Conservation (phyloP, 805 yeast species). For the Yarrowia osloensis region DNA sequence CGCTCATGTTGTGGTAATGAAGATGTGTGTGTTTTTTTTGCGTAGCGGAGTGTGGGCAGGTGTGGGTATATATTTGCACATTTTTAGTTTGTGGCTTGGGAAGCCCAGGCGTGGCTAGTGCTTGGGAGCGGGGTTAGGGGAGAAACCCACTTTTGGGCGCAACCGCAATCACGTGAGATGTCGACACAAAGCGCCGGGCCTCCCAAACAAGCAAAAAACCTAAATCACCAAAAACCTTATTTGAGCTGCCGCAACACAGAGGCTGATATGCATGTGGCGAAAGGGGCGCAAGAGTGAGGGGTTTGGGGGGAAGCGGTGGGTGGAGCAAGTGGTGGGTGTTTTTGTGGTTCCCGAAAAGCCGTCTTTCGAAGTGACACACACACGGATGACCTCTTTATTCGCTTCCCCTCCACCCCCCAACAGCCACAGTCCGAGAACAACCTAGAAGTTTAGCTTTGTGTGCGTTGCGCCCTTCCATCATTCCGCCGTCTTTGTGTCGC, state of each 20-base stretch:
- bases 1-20: conserved; percentile 3
- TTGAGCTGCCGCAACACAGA: not conserved
- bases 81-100: conserved; percentile 24
- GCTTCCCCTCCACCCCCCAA: not conserved
- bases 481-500: not conserved
- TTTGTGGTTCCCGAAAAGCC: no score
- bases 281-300: conserved; percentile 6
- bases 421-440: conserved; percentile 8
- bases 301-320: not conserved
- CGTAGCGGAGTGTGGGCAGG: not conserved
- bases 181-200: conserved; percentile 17
- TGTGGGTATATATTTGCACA: conserved; percentile 19
- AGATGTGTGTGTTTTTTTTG: not conserved
- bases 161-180: conserved; percentile 23
- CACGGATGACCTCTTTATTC: no score
- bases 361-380: no score
- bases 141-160: not conserved
- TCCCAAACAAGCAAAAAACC: not conserved
- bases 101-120: conserved; percentile 22
- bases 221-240: not conserved
- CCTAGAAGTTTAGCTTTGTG: not conserved
- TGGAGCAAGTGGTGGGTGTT: no score
- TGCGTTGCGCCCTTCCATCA: not conserved
- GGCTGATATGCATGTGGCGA: conserved; percentile 29
- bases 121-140: not conserved